Evolutionary conservation across 2,329 filamentous ascomycete species (phyloP).

Genomic region (Penicillium occitanis): DNA sequence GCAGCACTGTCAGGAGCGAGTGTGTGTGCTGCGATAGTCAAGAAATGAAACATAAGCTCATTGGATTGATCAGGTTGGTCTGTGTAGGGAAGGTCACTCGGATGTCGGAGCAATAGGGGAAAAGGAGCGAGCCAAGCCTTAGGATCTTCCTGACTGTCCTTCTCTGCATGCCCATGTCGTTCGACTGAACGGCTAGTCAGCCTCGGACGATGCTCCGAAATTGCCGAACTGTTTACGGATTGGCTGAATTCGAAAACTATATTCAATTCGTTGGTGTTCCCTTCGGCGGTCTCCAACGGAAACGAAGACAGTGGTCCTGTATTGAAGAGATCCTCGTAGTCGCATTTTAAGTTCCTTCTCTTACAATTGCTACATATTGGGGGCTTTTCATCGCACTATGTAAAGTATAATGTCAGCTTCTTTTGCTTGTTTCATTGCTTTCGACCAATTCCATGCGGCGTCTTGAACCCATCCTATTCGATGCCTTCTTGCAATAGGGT

Average conservation of each 20-base stretch:
- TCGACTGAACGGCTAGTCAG: not conserved
- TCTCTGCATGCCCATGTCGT: constrained; percentile 1
- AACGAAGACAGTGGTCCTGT: not conserved
- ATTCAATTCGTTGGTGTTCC: constrained; percentile 5
- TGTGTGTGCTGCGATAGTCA: constrained; percentile 14
- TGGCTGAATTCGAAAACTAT: constrained; percentile 15
- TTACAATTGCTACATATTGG: constrained; percentile 20
- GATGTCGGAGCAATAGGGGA: not conserved
- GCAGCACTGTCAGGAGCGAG: constrained; percentile 7
- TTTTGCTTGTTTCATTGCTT: not conserved
- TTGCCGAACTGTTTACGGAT: not conserved
- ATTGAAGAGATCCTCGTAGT: constrained; percentile 18
- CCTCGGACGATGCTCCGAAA: constrained; percentile 1
- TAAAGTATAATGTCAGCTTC: constrained; percentile 8
- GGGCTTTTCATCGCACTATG: constrained; percentile 19
- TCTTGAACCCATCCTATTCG: not conserved
- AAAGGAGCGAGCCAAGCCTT: constrained; percentile 2
- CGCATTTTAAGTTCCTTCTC: constrained; percentile 19
- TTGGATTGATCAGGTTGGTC: constrained; percentile 7
- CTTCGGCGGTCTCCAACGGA: not conserved
- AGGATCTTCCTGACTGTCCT: not conserved
- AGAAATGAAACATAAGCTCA: constrained; percentile 19
- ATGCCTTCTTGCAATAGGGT: not conserved
- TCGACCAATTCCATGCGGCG: constrained; percentile 4
- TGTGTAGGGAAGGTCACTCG: not conserved